Percentiles rank a stretch among this genome's conserved stretches.
Conservation (phyloP, 164 flowering plant species). For the Berberis vulgaris region DNA sequence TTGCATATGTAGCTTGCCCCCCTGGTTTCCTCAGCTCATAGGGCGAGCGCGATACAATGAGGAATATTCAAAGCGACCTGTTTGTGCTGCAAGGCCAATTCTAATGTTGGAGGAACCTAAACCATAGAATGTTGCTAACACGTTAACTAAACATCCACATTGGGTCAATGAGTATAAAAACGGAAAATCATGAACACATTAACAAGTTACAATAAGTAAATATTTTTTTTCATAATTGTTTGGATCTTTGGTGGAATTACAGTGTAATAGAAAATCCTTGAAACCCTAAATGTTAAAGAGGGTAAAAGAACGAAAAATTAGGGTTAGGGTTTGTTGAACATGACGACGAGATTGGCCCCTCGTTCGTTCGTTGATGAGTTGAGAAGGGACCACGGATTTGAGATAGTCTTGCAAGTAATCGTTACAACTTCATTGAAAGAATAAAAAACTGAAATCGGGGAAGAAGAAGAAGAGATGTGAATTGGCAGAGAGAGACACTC, state of each 20-base stretch:
- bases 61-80: slow-evolving; percentile 69
- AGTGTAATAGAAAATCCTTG: too few species aligned
- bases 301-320: background rate
- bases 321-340: slow-evolving; percentile 32
- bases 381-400: slow-evolving; percentile 82
- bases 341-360: slow-evolving; percentile 83
- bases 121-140: too few species aligned
- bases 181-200: too few species aligned
- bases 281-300: background rate
- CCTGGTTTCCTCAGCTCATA: slow-evolving; percentile 21
- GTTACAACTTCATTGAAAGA: background rate
- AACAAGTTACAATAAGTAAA: too few species aligned
- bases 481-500: too few species aligned
- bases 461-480: background rate
- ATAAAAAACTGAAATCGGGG: background rate
- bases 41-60: slow-evolving; percentile 79
- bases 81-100: slow-evolving; percentile 73
- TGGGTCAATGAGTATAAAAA: too few species aligned
- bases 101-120: slow-evolving; percentile 81
- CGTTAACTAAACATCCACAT: too few species aligned
- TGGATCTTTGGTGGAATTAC: too few species aligned
- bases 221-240: too few species aligned
- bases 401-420: slow-evolving; percentile 60
- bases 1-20: slow-evolving; percentile 29
- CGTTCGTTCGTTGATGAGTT: slow-evolving; percentile 58